A percentile compares a stretch with the other conserved stretches of the same genome.
Conservation (phyloP, 2,329 filamentous ascomycete species). For the Calonectria crousiana region DNA sequence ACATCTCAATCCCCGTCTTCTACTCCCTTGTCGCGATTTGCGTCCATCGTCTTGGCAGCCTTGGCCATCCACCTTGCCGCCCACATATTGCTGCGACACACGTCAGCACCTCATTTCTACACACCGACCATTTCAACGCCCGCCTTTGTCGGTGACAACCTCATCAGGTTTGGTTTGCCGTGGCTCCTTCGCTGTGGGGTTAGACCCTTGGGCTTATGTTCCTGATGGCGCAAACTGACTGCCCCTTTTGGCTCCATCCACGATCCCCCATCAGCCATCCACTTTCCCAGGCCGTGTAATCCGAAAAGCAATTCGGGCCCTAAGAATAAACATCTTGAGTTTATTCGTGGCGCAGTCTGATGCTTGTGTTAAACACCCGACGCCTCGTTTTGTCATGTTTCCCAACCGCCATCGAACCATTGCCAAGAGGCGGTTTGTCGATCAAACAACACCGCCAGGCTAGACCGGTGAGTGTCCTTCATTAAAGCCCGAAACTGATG, state of each 20-base stretch:
- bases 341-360: neutral
- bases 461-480: neutral
- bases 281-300: slow-evolving; percentile 7
- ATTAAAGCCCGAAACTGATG: neutral
- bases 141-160: slow-evolving; percentile 6
- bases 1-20: slow-evolving; percentile 13
- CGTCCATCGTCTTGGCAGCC: slow-evolving; percentile 9
- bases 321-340: slow-evolving; percentile 16
- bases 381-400: neutral
- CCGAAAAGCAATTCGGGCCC: slow-evolving; percentile 1
- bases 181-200: neutral
- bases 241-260: neutral
- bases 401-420: neutral
- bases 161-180: slow-evolving; percentile 1
- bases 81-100: slow-evolving; percentile 19
- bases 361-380: slow-evolving; percentile 7
- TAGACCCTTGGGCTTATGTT: neutral
- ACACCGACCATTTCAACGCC: neutral
- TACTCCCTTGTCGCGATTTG: slow-evolving; percentile 29
- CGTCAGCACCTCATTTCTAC: slow-evolving; percentile 43
- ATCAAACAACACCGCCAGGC: slow-evolving; percentile 4
- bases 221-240: neutral
- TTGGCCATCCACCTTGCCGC: slow-evolving; percentile 7
- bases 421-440: slow-evolving; percentile 8
- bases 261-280: neutral